Percentiles rank a stretch among this genome's conserved stretches.
These are phyloP conservation scores for Cladophialophora exuberans DNA, from an alignment of 2,329 filamentous ascomycete species.

Conservation along the genomic window DNA sequence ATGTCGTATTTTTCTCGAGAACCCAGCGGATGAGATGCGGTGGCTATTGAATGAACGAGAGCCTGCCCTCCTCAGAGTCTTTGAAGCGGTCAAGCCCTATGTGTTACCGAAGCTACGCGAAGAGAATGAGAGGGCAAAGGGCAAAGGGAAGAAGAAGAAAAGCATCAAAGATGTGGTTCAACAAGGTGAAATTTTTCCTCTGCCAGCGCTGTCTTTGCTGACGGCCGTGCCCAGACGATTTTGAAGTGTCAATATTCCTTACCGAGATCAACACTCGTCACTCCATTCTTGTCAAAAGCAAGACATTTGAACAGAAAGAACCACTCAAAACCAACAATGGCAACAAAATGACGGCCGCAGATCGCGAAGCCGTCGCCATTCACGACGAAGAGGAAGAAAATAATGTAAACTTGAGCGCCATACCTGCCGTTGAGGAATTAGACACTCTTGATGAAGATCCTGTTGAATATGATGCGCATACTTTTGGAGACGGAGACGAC, in stretches of 20 bases:
- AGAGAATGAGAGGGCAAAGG: conserved; percentile 64
- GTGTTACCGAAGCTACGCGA: conserved; percentile 91
- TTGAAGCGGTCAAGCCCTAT: conserved; percentile 80
- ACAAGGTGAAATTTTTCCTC: conserved; percentile 60
- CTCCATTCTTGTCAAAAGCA: conserved; percentile 82
- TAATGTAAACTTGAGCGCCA: conserved; percentile 34
- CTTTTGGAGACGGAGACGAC: conserved; percentile 47
- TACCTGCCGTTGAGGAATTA: conserved; percentile 26
- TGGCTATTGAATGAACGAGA: conserved; percentile 82
- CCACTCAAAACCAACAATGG: conserved; percentile 60
- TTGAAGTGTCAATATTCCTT: conserved; percentile 92
- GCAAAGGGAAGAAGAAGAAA: conserved; percentile 74
- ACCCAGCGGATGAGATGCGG: conserved; percentile 76
- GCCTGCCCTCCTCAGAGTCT: conserved; percentile 77
- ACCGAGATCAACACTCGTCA: conserved; percentile 84
- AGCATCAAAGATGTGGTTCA: conserved; percentile 85
- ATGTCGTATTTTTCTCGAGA: conserved; percentile 93
- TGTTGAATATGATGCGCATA: not conserved
- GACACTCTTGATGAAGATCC: conserved; percentile 16
- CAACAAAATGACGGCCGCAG: conserved; percentile 58
- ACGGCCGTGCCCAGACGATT: conserved; percentile 69
- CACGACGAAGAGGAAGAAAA: conserved; percentile 67
- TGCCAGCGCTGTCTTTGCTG: conserved; percentile 1
- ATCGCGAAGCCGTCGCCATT: conserved; percentile 50
- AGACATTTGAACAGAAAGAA: conserved; percentile 68